phyloP scores from a whole-genome alignment of 306 rosid species.

The Pterocarpus santalinus region DNA sequence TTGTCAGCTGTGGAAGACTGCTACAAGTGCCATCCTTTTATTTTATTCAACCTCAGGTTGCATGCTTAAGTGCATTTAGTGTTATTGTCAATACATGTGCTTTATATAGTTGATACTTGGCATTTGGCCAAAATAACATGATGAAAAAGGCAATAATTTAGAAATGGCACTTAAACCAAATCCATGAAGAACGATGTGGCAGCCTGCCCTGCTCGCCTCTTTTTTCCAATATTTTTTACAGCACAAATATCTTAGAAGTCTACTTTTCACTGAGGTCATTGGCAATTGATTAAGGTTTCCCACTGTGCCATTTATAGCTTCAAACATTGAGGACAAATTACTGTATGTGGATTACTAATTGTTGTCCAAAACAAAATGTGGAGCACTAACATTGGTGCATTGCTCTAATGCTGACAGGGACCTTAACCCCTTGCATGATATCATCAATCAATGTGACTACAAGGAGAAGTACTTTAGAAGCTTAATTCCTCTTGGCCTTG shows the following conservation, averaged over 20 bases:
- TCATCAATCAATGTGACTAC: constrained; percentile 67
- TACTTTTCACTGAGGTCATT: neutral
- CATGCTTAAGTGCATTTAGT: constrained; percentile 17
- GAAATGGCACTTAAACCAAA: constrained; percentile 7
- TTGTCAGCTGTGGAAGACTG: constrained; percentile 1
- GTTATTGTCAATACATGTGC: neutral
- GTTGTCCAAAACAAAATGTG: neutral
- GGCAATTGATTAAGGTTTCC: constrained; percentile 23
- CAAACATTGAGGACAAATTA: constrained; percentile 17
- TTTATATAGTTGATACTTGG: neutral
- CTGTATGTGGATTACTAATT: neutral
- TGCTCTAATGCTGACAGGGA: constrained; percentile 65
- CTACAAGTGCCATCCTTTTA: neutral
- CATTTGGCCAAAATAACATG: constrained; percentile 22
- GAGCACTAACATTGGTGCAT: constrained; percentile 33
- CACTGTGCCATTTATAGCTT: constrained; percentile 20
- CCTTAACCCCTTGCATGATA: constrained; percentile 90
- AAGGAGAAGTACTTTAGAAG: constrained; percentile 80
- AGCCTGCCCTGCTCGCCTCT: constrained; percentile 2
- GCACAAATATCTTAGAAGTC: neutral
- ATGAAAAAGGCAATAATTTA: neutral
- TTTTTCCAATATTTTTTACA: neutral
- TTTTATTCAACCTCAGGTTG: neutral
- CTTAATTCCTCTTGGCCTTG: constrained; percentile 78
- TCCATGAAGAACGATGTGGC: constrained; percentile 13